Conservation (phyloP, 306 rosid species). For the Cyamopsis tetragonoloba region DNA sequence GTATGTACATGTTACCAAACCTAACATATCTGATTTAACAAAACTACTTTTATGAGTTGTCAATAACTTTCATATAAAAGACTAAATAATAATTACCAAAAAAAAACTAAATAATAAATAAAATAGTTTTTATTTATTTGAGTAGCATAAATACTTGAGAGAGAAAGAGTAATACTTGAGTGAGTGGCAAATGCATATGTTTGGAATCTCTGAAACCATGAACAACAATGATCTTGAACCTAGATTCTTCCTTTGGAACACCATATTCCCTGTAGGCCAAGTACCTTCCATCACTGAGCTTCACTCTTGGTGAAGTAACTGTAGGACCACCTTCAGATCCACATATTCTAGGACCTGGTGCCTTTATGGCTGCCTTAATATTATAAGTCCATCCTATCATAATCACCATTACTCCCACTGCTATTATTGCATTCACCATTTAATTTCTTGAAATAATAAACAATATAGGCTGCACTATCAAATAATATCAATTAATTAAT, state of each 20-base stretch:
- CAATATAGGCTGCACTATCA: not conserved
- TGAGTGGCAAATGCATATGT: slow-evolving; percentile 40
- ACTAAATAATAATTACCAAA: too few species aligned
- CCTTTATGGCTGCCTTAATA: slow-evolving; percentile 53
- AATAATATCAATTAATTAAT: too few species aligned
- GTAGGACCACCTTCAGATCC: slow-evolving; percentile 65
- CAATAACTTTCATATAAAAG: too few species aligned
- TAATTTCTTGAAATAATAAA: slow-evolving; percentile 38
- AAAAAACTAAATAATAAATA: too few species aligned
- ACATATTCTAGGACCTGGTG: slow-evolving; percentile 59
- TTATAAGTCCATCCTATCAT: slow-evolving; percentile 50
- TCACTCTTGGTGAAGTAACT: slow-evolving; percentile 60
- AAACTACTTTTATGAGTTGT: too few species aligned
- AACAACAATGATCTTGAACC: slow-evolving; percentile 54
- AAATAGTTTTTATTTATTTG: too few species aligned
- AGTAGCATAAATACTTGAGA: not conserved
- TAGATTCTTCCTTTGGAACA: slow-evolving; percentile 61
- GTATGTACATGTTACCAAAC: not conserved
- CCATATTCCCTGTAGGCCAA: slow-evolving; percentile 77
- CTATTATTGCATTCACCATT: slow-evolving; percentile 54
- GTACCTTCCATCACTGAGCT: slow-evolving; percentile 66
- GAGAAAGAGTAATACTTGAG: slow-evolving; percentile 44
- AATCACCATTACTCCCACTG: slow-evolving; percentile 50
- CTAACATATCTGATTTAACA: not conserved
- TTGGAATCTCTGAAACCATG: slow-evolving; percentile 67